These are phyloP conservation scores for Anisodus acutangulus DNA, from an alignment of 257 asterid genomes.

Conservation along the genomic window DNA sequence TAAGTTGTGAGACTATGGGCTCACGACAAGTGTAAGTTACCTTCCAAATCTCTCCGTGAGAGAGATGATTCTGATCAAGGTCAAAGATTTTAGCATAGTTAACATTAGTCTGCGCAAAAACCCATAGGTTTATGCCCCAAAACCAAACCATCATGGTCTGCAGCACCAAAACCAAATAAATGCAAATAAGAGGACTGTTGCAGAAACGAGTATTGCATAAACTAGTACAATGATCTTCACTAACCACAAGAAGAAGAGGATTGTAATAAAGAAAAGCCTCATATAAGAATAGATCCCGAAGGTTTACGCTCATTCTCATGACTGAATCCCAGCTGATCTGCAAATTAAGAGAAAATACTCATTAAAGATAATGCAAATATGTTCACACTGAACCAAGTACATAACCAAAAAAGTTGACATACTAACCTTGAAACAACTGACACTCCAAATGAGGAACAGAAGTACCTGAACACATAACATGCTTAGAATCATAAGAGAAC, in stretches of 20 bases:
- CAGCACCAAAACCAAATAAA: constrained; percentile 38
- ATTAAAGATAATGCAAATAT: neutral
- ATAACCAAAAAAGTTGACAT: constrained; percentile 24
- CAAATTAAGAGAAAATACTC: constrained; percentile 38
- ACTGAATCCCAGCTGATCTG: constrained; percentile 99
- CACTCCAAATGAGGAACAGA: constrained; percentile 83
- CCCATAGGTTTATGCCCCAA: constrained; percentile 96
- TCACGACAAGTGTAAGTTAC: constrained; percentile 40
- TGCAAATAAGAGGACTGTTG: constrained; percentile 31
- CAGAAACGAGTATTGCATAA: constrained; percentile 17
- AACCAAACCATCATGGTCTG: constrained; percentile 99
- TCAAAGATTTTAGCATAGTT: constrained; percentile 88
- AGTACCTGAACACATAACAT: constrained; percentile 60
- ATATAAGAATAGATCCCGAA: constrained; percentile 84
- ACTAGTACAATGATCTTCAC: constrained; percentile 44
- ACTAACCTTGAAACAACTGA: constrained; percentile 90
- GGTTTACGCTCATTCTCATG: constrained; percentile 96
- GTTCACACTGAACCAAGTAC: constrained; percentile 16
- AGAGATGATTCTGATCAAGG: constrained; percentile 90
- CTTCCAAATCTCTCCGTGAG: constrained; percentile 97
- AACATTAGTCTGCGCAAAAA: constrained; percentile 74
- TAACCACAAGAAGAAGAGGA: constrained; percentile 96
- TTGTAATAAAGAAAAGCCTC: constrained; percentile 99
- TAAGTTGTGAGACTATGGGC: neutral
- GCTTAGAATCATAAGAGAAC: constrained; percentile 20